These are phyloP conservation scores for Calonectria honghensis DNA, from an alignment of 2,329 filamentous ascomycete genomes.

Conservation along the genomic window DNA sequence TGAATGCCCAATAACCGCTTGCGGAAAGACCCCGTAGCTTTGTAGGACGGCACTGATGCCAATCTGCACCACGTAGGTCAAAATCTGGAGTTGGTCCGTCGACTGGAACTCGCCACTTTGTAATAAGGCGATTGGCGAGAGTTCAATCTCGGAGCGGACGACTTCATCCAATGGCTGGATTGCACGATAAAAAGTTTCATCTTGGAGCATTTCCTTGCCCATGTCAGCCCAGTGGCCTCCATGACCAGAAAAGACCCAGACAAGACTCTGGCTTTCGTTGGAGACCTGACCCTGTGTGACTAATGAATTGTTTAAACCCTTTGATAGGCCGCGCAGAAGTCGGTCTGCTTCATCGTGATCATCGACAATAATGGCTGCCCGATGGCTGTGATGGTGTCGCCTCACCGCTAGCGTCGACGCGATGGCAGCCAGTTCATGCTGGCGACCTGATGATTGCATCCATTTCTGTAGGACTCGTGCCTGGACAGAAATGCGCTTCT, in stretches of 20 bases:
- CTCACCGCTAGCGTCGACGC: constrained; percentile 1
- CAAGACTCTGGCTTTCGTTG: background rate
- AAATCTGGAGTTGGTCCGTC: constrained; percentile 10
- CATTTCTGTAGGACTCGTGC: background rate
- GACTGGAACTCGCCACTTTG: constrained; percentile 13
- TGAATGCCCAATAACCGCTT: background rate
- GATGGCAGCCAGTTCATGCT: background rate
- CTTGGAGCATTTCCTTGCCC: constrained; percentile 4
- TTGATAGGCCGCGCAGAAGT: background rate
- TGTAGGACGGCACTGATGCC: background rate
- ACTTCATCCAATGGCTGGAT: constrained; percentile 1
- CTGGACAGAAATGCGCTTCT: constrained; percentile 4
- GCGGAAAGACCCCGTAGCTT: constrained; percentile 1
- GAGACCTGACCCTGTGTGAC: background rate
- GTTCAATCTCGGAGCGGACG: background rate
- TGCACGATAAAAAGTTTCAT: background rate
- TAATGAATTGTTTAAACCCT: background rate
- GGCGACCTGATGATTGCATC: background rate
- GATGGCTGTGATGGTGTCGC: constrained; percentile 1
- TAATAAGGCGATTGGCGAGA: background rate
- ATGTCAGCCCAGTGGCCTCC: constrained; percentile 11
- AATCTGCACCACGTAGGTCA: constrained; percentile 8
- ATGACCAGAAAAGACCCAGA: constrained; percentile 19
- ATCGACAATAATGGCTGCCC: background rate
- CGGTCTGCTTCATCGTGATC: background rate